Percentiles rank a stretch among this genome's conserved stretches.
phyloP scores from a whole-genome alignment of 805 yeast genomes.

The Ogataea zsoltii region DNA sequence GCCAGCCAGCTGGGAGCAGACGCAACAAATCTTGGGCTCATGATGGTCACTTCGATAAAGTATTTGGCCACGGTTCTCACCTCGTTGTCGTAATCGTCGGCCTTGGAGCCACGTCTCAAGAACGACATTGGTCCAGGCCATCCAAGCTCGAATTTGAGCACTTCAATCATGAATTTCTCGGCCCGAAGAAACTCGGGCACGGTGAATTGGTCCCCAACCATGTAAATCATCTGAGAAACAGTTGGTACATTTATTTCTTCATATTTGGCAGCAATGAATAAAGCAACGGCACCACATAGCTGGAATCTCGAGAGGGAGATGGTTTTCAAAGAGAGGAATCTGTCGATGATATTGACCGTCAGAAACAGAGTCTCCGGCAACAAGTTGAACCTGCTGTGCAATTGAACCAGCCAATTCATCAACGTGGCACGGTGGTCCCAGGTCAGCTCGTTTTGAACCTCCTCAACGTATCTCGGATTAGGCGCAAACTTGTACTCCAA shows the following conservation, averaged over 20 bases:
- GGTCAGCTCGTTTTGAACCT: slow-evolving; percentile 68
- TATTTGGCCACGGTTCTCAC: slow-evolving; percentile 86
- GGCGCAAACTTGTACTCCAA: slow-evolving; percentile 74
- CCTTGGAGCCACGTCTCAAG: slow-evolving; percentile 82
- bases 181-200: slow-evolving; percentile 78
- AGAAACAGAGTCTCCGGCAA: slow-evolving; percentile 83
- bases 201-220: slow-evolving; percentile 79
- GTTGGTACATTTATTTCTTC: slow-evolving; percentile 93
- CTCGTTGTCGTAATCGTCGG: slow-evolving; percentile 84
- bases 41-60: slow-evolving; percentile 71
- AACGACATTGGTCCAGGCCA: slow-evolving; percentile 92
- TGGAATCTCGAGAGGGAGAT: slow-evolving; percentile 86
- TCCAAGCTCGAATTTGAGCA: slow-evolving; percentile 70
- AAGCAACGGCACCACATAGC: slow-evolving; percentile 87
- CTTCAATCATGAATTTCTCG: slow-evolving; percentile 74
- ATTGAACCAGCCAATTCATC: slow-evolving; percentile 89
- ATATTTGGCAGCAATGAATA: slow-evolving; percentile 90
- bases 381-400: slow-evolving; percentile 78
- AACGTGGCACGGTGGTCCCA: slow-evolving; percentile 78
- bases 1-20: slow-evolving; percentile 73
- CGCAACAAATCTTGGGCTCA: slow-evolving; percentile 72
- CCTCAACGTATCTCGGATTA: slow-evolving; percentile 70
- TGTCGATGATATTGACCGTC: slow-evolving; percentile 82
- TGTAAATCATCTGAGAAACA: slow-evolving; percentile 77
- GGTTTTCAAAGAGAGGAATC: slow-evolving; percentile 69